Conservation (phyloP, 768 basidiomycete genomes). For the Holtermanniella nyarrowii region DNA sequence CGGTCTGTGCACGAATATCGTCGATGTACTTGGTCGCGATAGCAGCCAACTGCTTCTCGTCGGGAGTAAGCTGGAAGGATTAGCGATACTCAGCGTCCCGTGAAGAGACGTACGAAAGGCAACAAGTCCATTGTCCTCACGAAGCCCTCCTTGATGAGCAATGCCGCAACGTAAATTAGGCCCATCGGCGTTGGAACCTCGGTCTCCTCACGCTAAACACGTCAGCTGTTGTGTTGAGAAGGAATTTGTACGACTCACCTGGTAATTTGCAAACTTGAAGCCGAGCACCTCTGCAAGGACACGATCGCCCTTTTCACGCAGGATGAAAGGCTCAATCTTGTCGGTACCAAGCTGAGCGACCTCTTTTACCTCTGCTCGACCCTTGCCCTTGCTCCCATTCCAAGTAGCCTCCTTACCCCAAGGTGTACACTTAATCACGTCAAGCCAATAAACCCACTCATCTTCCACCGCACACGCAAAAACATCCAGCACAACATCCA, state of each 20-base stretch:
- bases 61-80: conserved; percentile 54
- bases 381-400: conserved; percentile 37
- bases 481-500: conserved; percentile 88
- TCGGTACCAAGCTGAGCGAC: conserved; percentile 32
- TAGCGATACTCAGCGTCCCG: neutral
- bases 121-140: conserved; percentile 79
- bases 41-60: conserved; percentile 64
- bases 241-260: conserved; percentile 47
- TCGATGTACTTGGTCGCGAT: conserved; percentile 55
- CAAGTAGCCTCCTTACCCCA: conserved; percentile 48
- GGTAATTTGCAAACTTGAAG: conserved; percentile 91
- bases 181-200: conserved; percentile 55
- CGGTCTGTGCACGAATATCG: conserved; percentile 4
- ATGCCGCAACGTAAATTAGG: conserved; percentile 69
- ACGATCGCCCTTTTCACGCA: conserved; percentile 22
- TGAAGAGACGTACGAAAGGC: conserved; percentile 57
- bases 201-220: conserved; percentile 8
- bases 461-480: conserved; percentile 69
- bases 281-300: conserved; percentile 70
- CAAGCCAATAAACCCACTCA: conserved; percentile 81
- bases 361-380: conserved; percentile 18
- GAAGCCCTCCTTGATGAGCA: conserved; percentile 82
- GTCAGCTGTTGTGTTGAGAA: conserved; percentile 38
- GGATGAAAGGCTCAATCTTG: conserved; percentile 4
- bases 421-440: conserved; percentile 73